phyloP scores from a whole-genome alignment of 2,329 filamentous ascomycete genomes.

The Alternaria sp. region DNA sequence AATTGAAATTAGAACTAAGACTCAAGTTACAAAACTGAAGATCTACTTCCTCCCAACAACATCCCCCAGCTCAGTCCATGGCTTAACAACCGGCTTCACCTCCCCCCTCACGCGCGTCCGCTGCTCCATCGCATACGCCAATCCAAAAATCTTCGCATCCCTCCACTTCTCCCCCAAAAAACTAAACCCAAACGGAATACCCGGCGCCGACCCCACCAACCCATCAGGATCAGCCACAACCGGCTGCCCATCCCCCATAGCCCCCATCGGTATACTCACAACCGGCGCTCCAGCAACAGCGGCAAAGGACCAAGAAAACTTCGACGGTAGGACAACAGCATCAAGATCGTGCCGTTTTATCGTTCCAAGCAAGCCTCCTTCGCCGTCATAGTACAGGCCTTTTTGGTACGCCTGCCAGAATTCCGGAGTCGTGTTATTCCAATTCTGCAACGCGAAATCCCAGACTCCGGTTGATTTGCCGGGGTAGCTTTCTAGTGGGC shows the following conservation, averaged over 20 bases:
- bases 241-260: not conserved
- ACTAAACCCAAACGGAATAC: not conserved
- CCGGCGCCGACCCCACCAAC: not conserved
- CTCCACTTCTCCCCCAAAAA: not conserved
- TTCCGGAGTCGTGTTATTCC: not conserved
- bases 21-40: rapidly evolving
- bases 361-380: not conserved
- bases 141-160: not conserved
- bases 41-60: not conserved
- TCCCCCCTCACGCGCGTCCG: not conserved
- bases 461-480: not conserved
- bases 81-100: not conserved
- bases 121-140: not conserved
- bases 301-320: not conserved
- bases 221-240: not conserved
- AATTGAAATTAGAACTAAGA: rapidly evolving
- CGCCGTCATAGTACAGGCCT: not conserved
- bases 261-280: not conserved
- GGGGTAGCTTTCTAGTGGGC: not conserved
- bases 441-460: not conserved
- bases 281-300: not conserved
- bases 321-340: not conserved
- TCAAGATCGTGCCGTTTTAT: not conserved
- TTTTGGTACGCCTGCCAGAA: not conserved
- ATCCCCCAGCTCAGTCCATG: not conserved